phyloP scores from a whole-genome alignment of 305 asterid genomes.

The Fraxinus latifolia region DNA sequence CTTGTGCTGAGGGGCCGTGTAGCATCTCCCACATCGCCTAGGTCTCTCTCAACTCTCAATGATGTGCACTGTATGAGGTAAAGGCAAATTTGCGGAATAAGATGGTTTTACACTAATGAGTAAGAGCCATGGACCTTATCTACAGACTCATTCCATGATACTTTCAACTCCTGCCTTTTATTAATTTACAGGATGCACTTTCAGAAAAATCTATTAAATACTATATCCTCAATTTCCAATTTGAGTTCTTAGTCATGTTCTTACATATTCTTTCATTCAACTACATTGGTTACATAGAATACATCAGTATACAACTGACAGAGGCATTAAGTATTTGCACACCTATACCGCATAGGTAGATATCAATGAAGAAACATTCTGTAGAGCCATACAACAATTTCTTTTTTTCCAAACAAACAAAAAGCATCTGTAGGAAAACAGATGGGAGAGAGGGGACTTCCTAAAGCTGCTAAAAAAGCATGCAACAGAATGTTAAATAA shows the following conservation, averaged over 20 bases:
- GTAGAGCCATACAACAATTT: not conserved
- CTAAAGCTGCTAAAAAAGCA: conserved; percentile 22
- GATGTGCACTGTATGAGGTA: not conserved
- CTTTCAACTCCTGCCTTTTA: not conserved
- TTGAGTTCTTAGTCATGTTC: not conserved
- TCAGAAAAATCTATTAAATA: not conserved
- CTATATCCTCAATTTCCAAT: conserved; percentile 4
- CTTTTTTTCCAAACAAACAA: not conserved
- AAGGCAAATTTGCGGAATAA: not conserved
- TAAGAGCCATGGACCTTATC: not conserved
- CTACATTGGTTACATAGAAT: not conserved
- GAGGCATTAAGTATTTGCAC: not conserved
- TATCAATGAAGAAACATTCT: conserved; percentile 1
- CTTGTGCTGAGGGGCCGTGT: not conserved
- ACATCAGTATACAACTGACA: not conserved
- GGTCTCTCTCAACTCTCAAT: not conserved
- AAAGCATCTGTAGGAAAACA: conserved; percentile 9
- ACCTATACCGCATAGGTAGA: not conserved
- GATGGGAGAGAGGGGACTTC: conserved; percentile 3
- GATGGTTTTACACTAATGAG: not conserved
- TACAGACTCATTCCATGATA: not conserved
- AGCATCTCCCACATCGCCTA: not conserved
- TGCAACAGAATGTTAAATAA: conserved; percentile 7
- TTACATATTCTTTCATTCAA: not conserved
- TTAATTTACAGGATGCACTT: not conserved